A percentile compares a stretch with the other conserved stretches of the same genome.
Conservation (phyloP, 1,284 basidiomycete species). For the Apiotrichum montevideense region DNA sequence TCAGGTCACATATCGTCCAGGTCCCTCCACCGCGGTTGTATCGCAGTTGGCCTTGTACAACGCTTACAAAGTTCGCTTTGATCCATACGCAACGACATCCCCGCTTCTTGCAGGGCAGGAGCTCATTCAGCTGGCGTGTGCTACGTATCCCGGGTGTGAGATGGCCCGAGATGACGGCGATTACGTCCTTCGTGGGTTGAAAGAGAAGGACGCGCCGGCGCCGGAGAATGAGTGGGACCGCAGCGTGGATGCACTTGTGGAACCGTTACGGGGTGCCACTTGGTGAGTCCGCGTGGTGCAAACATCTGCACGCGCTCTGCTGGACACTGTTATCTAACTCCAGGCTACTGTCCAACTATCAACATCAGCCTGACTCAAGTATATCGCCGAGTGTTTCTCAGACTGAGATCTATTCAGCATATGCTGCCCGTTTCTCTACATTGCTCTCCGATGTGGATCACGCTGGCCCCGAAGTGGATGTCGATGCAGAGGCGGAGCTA, state of each 20-base stretch:
- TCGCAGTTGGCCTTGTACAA: constrained; percentile 39
- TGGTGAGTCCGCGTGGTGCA: constrained; percentile 24
- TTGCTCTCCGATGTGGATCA: constrained; percentile 6
- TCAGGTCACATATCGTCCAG: constrained; percentile 36
- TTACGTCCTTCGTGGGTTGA: constrained; percentile 35
- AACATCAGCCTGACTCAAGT: constrained; percentile 22
- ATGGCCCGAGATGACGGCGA: constrained; percentile 41
- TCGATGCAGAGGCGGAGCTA: constrained; percentile 9
- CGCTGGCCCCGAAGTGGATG: neutral
- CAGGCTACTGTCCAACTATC: constrained; percentile 37
- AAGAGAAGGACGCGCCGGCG: constrained; percentile 24
- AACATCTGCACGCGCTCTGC: neutral
- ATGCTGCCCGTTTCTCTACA: constrained; percentile 36
- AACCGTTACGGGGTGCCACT: constrained; percentile 36
- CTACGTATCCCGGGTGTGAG: constrained; percentile 40
- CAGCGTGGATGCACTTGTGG: constrained; percentile 32
- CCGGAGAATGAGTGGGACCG: constrained; percentile 25
- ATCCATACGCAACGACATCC: constrained; percentile 28
- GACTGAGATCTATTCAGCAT: constrained; percentile 41
- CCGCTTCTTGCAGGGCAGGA: constrained; percentile 41
- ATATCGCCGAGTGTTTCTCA: constrained; percentile 26
- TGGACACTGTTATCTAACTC: neutral
- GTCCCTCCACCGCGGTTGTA: constrained; percentile 18
- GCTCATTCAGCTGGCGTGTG: constrained; percentile 40
- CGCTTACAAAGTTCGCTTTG: constrained; percentile 39